These are phyloP conservation scores for Cytospora chrysosperma DNA, from an alignment of 2,329 filamentous ascomycete species.

Conservation along the genomic window DNA sequence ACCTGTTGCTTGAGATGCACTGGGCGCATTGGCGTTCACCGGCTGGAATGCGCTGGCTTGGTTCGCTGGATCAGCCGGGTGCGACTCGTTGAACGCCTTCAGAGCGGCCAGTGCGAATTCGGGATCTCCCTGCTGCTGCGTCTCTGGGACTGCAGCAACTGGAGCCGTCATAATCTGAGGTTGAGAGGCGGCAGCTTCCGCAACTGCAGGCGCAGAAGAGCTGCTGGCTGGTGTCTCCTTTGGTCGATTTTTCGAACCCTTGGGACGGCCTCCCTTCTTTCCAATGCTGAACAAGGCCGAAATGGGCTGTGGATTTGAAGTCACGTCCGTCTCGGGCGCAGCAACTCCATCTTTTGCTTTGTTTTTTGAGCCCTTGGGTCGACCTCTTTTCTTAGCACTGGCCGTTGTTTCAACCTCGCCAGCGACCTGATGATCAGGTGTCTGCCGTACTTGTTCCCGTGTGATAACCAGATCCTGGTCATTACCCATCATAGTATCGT, in stretches of 20 bases:
- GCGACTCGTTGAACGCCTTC: slow-evolving; percentile 15
- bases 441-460: not conserved
- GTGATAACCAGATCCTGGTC: slow-evolving; percentile 12
- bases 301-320: slow-evolving; percentile 4
- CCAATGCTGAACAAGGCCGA: slow-evolving; percentile 19
- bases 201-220: not conserved
- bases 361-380: slow-evolving; percentile 55
- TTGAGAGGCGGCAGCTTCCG: not conserved
- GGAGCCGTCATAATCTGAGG: not conserved
- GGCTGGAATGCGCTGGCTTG: slow-evolving; percentile 20
- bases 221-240: slow-evolving; percentile 29
- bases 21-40: slow-evolving; percentile 4
- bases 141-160: not conserved
- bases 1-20: not conserved
- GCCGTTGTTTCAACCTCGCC: slow-evolving; percentile 25
- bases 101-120: slow-evolving; percentile 16
- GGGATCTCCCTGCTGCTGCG: slow-evolving; percentile 9
- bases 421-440: slow-evolving; percentile 1
- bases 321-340: slow-evolving; percentile 7
- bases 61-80: not conserved
- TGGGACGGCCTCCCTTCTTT: slow-evolving; percentile 41
- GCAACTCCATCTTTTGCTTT: slow-evolving; percentile 38
- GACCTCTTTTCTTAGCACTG: slow-evolving; percentile 42
- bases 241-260: slow-evolving; percentile 46
- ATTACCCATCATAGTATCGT: slow-evolving; percentile 31